Evolutionary conservation across 2,329 filamentous ascomycete species (phyloP), one percentile per base, ranked within the genome.

Genomic region (Paraphoma sp.): DNA sequence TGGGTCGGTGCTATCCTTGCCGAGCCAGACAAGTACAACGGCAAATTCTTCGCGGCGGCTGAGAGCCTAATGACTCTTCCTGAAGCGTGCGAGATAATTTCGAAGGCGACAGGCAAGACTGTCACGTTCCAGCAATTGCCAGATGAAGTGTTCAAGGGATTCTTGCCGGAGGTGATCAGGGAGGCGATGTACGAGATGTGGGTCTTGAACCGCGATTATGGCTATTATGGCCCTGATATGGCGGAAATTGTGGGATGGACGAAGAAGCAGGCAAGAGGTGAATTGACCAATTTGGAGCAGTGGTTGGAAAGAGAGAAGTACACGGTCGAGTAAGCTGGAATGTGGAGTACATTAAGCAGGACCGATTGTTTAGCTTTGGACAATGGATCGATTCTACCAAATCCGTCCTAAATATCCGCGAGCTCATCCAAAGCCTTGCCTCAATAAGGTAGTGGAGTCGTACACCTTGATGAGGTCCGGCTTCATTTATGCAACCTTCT

Each of bases 21-120:
- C 1, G 67, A 83, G 12, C 79, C 79, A 0, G 79, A 80, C 0
- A 74, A 75, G 46, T 79, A 79, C 18, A 70, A 78, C 1, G 81
- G 80, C 12, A 79, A 78, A 59, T 76, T 68, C 3, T 73, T 86
- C 30, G 73, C 76, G 16, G 83, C 76, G 0, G 82, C 82, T 0
- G 66, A 71, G 14, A 72, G 72, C 4, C 75, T 80, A 48, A 73
- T 74, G 56, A 80, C 73, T 4, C 64, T 77, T 7, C 62, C 74
- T 1, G 74, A 83, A 29, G 71, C 83, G 1, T 76, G 75, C 6
- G 65, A 69, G 3, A 70, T 74, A 4, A 72, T 84, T 43, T 69
- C 66, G 3, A 72, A 73, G 48, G 74, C 77, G 2, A 78, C 76
- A 0, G 80, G 81, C 0, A 77, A 81, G 60, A 65, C 49, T 30